These are phyloP conservation scores for Diaporthe ilicicola DNA, from an alignment of 2,329 filamentous ascomycete genomes.

Conservation along the genomic window DNA sequence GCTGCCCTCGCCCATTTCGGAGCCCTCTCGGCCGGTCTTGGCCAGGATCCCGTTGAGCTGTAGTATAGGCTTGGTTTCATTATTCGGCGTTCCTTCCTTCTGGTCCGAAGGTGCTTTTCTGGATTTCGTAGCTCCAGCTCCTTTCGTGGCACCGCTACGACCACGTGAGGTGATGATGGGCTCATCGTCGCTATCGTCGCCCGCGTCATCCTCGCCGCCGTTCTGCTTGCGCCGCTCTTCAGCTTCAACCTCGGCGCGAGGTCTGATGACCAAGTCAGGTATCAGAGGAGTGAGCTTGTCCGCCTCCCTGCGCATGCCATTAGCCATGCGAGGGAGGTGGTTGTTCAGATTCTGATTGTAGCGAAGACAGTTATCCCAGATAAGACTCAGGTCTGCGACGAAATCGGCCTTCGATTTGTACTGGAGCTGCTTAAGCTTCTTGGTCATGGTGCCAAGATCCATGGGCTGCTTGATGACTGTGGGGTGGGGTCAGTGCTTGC, in stretches of 20 bases:
- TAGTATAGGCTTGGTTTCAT: conserved; percentile 77
- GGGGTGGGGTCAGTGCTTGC: conserved; percentile 23
- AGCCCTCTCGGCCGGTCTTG: conserved; percentile 72
- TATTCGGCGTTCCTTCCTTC: conserved; percentile 80
- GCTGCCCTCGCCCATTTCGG: conserved; percentile 80
- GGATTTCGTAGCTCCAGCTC: conserved; percentile 78
- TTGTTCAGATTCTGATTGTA: conserved; percentile 94
- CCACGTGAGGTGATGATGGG: conserved; percentile 98
- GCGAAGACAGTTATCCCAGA: conserved; percentile 96
- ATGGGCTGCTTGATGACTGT: conserved; percentile 95
- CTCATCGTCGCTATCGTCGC: conserved; percentile 94
- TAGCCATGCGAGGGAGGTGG: conserved; percentile 88
- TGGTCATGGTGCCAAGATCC: conserved; percentile 98
- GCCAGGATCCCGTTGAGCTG: conserved; percentile 72
- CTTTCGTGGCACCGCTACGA: conserved; percentile 84
- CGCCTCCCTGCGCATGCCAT: conserved; percentile 96
- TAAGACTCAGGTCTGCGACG: conserved; percentile 89
- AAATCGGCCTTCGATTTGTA: conserved; percentile 96
- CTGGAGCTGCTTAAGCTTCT: conserved; percentile 84
- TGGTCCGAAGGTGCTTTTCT: conserved; percentile 78
- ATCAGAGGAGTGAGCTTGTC: conserved; percentile 96
- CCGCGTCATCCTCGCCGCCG: conserved; percentile 82
- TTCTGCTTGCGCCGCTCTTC: conserved; percentile 87
- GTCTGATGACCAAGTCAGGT: conserved; percentile 88
- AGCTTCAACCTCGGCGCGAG: conserved; percentile 92